A percentile compares a stretch with the other conserved stretches of the same genome.
These are phyloP conservation scores for Acer yangbiense DNA, from an alignment of 345 rosid genomes.

Conservation along the genomic window DNA sequence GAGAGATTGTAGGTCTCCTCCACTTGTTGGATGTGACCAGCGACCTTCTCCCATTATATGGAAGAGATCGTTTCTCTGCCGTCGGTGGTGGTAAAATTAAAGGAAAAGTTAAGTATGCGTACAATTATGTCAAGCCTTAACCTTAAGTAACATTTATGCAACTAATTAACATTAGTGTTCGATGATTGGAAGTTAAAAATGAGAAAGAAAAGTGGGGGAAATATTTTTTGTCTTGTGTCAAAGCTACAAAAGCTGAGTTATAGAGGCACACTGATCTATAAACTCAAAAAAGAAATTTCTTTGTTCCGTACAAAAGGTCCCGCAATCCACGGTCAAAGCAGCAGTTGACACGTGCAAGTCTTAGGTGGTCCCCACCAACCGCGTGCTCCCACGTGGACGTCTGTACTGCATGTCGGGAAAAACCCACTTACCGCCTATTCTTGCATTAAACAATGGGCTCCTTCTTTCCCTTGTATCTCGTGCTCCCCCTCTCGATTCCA, in stretches of 20 bases:
- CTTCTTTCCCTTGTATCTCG: neutral
- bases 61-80: no score
- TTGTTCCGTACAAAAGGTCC: constrained; percentile 34
- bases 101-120: no score
- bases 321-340: constrained; percentile 33
- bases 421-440: neutral
- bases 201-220: no score
- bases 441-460: constrained; percentile 4
- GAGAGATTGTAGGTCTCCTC: no score
- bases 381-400: constrained; percentile 39
- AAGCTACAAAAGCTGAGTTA: neutral
- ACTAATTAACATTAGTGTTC: no score
- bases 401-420: constrained; percentile 33
- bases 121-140: no score
- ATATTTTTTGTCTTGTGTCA: constrained; percentile 11
- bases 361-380: constrained; percentile 17
- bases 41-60: no score
- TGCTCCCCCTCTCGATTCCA: neutral
- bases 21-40: no score
- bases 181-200: no score
- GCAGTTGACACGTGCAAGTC: constrained; percentile 31
- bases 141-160: no score
- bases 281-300: no score
- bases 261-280: neutral
- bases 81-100: no score